Base-by-base conservation (phyloP, 208 protist species). In the Leishmania tarentolae region DNA sequence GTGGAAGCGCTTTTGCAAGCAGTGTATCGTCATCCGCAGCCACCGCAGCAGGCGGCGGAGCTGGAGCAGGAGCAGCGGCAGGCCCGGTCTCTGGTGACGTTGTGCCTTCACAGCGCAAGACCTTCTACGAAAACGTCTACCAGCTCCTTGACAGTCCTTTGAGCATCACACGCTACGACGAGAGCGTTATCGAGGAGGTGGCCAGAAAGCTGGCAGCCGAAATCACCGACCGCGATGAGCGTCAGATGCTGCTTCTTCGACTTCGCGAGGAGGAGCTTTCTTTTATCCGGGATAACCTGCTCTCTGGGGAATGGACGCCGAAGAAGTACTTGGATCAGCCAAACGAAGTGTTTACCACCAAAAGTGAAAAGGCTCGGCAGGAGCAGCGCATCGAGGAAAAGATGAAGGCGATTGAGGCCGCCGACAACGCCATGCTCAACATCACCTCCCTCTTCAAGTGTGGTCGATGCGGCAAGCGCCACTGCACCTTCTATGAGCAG, bases 331-430 rank as follows among this genome's bases (percentile, higher is more conserved):
- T 99, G 11, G 94, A 90, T 24, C 90, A 99, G 82, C 88, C 98
- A 28, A 94, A 89, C 5, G 98, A 99, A 65, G 91, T 99, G 68
- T 92, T 99, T 35, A 75, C 99, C 21, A 99, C 99, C 76, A 90
- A 96, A 28, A 76, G 94, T n/a, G 98, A 99, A 87, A 91, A 94
- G 75, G 86, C 94, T 15, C 91, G 93, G 52, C 86, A 99, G 80
- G 81, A 87, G 80, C 90, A 90, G 52, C 91, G 98, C n/a, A 90
- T 99, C 63, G 91, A 88, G 89, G 70, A 88, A 37, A 88, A 96
- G 21, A 87, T 99, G 79, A 85, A 93, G 50, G 94, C 96, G 4
- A 84, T 98, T 57, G 98, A 99, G 75, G 85, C 88, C 28, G 85
- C 86, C 17, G 78, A 89, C 40, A 76, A 85, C 17, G 90, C 90